These are phyloP conservation scores for Musa schizocarpa DNA, from an alignment of 176 grass and related monocot species.

Conservation along the genomic window DNA sequence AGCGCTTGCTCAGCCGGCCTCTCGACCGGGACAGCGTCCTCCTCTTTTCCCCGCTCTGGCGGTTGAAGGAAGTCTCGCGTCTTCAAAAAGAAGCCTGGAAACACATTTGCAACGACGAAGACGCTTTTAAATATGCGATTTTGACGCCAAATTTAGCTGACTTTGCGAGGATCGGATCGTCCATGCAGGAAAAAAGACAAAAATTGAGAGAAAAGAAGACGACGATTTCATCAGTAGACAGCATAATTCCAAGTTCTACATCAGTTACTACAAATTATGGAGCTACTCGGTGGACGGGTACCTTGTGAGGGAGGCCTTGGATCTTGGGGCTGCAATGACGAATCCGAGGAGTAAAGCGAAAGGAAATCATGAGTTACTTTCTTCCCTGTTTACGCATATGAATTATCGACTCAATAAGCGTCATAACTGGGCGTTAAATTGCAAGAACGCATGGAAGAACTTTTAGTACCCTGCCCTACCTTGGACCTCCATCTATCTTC, in stretches of 20 bases:
- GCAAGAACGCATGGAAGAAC: not conserved
- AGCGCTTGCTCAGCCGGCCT: too few relatives aligned
- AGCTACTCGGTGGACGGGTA: not conserved
- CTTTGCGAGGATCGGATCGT: not conserved
- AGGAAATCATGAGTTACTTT: slow-evolving; percentile 25
- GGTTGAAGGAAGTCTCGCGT: slow-evolving; percentile 19
- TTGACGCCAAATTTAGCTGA: not conserved
- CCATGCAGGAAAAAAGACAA: too few relatives aligned
- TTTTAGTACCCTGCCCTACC: not conserved
- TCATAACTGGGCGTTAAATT: not conserved
- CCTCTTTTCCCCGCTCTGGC: not conserved
- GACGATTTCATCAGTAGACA: not conserved
- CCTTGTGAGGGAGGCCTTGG: slow-evolving; percentile 9
- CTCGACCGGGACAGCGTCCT: not conserved
- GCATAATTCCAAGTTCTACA: not conserved
- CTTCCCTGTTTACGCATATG: slow-evolving; percentile 2
- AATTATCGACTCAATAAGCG: not conserved
- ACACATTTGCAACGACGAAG: too few relatives aligned
- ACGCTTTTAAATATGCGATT: too few relatives aligned
- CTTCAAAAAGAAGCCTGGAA: slow-evolving; percentile 4
- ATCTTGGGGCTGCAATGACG: slow-evolving; percentile 11
- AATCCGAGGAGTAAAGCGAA: slow-evolving; percentile 13
- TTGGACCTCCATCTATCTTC: slow-evolving; percentile 14
- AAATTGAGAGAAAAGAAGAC: not conserved
- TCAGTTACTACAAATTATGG: not conserved